Base-by-base conservation (phyloP, 1,284 basidiomycete species). In the Naganishia sp. region DNA sequence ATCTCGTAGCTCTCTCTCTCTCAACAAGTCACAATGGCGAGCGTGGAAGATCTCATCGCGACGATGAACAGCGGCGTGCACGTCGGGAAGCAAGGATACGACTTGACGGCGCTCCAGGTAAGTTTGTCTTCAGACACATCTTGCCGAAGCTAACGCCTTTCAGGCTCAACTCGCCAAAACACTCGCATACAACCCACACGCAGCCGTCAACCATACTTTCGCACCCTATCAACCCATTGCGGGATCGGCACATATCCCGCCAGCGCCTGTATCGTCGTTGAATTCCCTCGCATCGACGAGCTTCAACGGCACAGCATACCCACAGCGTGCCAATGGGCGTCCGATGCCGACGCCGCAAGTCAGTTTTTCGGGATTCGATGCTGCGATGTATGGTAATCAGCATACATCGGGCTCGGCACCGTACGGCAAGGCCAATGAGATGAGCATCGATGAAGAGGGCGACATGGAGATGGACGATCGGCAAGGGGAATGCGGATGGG, bases 41-140 rank as follows among this genome's bases (percentile, higher is more conserved):
- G 74, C 15, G 76, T 78, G 70, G 77, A 78, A 52, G 77, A 78
- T 65, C 70, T 78, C 11, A 71, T 78, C 60, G 74, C 75, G 21
- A 72, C 72, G 13, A 70, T 80, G 60, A 71, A 71, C 18, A 70
- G 70, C n/a, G 72, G 72, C 18, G 64, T 77, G 33, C 75, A 78
- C 59, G 75, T 76, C 49, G 76, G 76, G 7, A 74, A 74, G 63
- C 72, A 78, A 63, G 75, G 73, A 10, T 70, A 76, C 52, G 76
- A 78, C 54, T 68, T 78, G 42, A 70, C 73, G 63, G 72, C 73
- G 63, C 66, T 80, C 36, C 76, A 78, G 64, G 78, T 78, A 60
- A 69, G 75, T 73, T 49, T 4, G 15, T n/a, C 48, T 52, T n/a
- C 33, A 53, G 55, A 36, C 15, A 10, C 45, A 13, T 42, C 11